Base-by-base conservation (phyloP, 805 yeast species). In the Huiozyma naganishii region DNA sequence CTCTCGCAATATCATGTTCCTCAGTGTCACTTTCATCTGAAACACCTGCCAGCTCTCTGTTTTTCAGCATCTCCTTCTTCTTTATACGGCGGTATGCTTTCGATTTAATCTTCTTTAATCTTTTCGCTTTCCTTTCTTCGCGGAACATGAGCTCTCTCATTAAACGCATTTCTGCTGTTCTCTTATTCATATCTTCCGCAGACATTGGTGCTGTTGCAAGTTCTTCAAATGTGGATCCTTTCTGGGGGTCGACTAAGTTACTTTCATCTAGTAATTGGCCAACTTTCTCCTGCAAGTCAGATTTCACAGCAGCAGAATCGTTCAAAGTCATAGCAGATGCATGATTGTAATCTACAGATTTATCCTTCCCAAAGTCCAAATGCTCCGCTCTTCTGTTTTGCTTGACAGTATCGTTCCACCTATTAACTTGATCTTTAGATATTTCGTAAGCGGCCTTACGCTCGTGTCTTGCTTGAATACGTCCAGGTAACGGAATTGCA, bases 111-210 rank as follows among this genome's bases (percentile, higher is more conserved):
- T 90, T 92, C 69, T 90, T 90, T 56, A 92, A 73, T 54, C 98
- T 76, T 64, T 77, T 88, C 7, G 97, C 89, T 57, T 85, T 81
- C 58, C 80, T 76, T 67, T 90, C 97, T 55, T 90, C 97, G 55
- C 97, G 74, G 68, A 88, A 92, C 95, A 90, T 86, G 49, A 90
- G 74, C 59, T 92, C 98, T 50, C 98, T 76, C 96, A 88, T 87
- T 57, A 83, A 66, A 52, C 97, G 76, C 52, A 90, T 71, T 64
- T 90, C 95, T 46, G 77, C 76, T 6, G 92, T 81, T 47, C 94
- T 73, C 59, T 79, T 77, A 44, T 69, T 67, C 67, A 90, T 66
- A 41, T 92, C 97, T 48, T 83, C 94, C 28, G 80, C 75, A 0
- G 92, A 73, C 62, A 90, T 66, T 56, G 82, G 80, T 1, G 95